These are phyloP conservation scores for Luzula sylvatica DNA, from an alignment of 176 grass and related monocot genomes.

Conservation along the genomic window DNA sequence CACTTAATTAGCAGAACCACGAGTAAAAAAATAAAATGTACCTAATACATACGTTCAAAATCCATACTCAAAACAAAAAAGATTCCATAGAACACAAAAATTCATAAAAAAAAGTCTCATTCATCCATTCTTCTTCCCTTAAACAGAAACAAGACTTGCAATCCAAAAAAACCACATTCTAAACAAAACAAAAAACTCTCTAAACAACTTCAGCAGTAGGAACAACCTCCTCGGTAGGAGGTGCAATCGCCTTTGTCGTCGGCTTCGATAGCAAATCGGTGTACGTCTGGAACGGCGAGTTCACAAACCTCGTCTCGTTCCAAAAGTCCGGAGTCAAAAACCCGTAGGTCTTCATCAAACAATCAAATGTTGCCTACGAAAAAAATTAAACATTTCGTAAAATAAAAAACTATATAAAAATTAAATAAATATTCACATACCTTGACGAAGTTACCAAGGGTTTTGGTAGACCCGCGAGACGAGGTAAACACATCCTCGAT, in stretches of 20 bases:
- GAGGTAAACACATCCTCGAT: slow-evolving; percentile 78
- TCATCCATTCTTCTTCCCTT: background rate
- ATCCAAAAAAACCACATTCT: too few species aligned
- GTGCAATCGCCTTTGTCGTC: slow-evolving; percentile 32
- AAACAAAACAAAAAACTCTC: background rate
- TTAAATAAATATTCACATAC: slow-evolving; percentile 4
- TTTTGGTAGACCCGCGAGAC: slow-evolving; percentile 66
- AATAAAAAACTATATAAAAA: too few species aligned
- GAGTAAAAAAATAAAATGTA: too few species aligned
- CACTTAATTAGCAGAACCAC: too few species aligned
- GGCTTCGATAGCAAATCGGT: slow-evolving; percentile 49
- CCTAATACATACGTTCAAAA: too few species aligned
- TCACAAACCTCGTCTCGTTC: slow-evolving; percentile 30
- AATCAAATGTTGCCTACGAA: slow-evolving; percentile 65
- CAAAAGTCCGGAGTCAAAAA: slow-evolving; percentile 56
- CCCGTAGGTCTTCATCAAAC: slow-evolving; percentile 63
- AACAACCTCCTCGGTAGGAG: slow-evolving; percentile 26
- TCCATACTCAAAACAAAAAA: background rate
- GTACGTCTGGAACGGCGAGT: slow-evolving; percentile 43
- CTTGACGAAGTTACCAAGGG: slow-evolving; percentile 85
- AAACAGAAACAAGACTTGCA: too few species aligned
- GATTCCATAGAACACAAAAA: slow-evolving; percentile 2
- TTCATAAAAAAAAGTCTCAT: slow-evolving; percentile 10
- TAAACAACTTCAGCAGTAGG: slow-evolving; percentile 5
- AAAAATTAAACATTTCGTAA: too few species aligned